Base-by-base conservation (phyloP, 768 basidiomycete species). In the Kwoniella dendrophila region DNA sequence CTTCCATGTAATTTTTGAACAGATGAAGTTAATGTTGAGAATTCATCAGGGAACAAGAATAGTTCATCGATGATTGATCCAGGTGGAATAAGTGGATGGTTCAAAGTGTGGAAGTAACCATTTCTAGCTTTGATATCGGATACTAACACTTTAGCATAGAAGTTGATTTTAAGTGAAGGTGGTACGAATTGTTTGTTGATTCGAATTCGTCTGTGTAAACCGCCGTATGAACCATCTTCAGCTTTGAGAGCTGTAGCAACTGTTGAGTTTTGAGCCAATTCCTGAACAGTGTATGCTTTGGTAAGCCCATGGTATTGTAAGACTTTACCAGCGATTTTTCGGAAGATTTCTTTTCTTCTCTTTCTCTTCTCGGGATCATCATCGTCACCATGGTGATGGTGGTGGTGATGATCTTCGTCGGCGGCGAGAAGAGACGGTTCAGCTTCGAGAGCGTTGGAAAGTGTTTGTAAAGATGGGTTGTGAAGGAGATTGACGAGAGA, bases 291-390 rank as follows among this genome's bases (percentile, higher is more conserved):
- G 61, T 76, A 77, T 53, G 77, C 78, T 56, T 74, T 66, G 27
- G 83, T 83, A 8, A 88, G 76, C 45, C 84, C 83, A 72, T 86
- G 86, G 75, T 86, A 88, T 22, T 82, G 80, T 20, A 87, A 75
- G 30, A 87, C 81, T 41, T 83, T 82, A 16, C 80, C 82, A 29
- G 87, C 68, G 61, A 88, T 82, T 54, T 81, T 79, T 66, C 84
- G 84, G 70, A 89, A 76, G 47, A 84, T 81, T 72, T 86, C 83
- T 66, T 84, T 85, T 52, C 69, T 64, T 44, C 66, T 81, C 65
- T 72, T 73, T 68, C 70, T 84, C 79, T 59, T 75, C 63, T 72
- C 77, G 60, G 70, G 70, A 32, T 78, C 72, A 40, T 77, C 67
- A 50, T 72, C 75, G 33, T 68, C 71, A 29, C 60, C 59, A 36